These are phyloP conservation scores for Hemisphaericaspora lyxosophila DNA, from an alignment of 1,139 yeast species.

Conservation along the genomic window DNA sequence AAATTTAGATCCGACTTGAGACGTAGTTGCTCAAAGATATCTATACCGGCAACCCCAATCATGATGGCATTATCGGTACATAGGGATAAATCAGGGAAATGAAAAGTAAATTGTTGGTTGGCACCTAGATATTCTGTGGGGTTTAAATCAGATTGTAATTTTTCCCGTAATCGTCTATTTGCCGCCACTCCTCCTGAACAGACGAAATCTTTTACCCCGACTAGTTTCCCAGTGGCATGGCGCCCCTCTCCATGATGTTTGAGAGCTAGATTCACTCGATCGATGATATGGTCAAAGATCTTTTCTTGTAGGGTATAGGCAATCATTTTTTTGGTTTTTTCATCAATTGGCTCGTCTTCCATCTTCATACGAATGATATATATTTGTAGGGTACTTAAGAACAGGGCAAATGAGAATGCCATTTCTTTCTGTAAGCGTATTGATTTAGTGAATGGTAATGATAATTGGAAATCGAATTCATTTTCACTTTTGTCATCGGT, in stretches of 20 bases:
- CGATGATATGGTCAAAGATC: conserved; percentile 69
- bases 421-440: conserved; percentile 16
- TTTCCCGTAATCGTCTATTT: conserved; percentile 55
- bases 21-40: conserved; percentile 59
- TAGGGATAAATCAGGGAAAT: conserved; percentile 67
- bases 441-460: conserved; percentile 27
- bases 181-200: conserved; percentile 96
- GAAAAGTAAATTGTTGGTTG: conserved; percentile 27
- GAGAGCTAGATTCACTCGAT: conserved; percentile 58
- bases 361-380: conserved; percentile 12
- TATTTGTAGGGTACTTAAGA: conserved; percentile 55
- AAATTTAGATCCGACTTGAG: conserved; percentile 52
- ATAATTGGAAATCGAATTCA: conserved; percentile 31
- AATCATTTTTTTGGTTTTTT: conserved; percentile 34
- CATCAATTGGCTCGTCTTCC: conserved; percentile 16
- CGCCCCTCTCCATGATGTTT: conserved; percentile 29
- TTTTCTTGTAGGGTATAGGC: conserved; percentile 67
- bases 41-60: conserved; percentile 98
- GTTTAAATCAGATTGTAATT: conserved; percentile 41
- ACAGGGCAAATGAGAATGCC: conserved; percentile 78
- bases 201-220: conserved; percentile 57
- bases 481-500: conserved; percentile 22
- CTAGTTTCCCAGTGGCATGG: conserved; percentile 34
- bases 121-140: conserved; percentile 6
- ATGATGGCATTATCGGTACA: conserved; percentile 96